Conservation (phyloP, 345 rosid genomes). For the Eucalyptus cladocalyx region DNA sequence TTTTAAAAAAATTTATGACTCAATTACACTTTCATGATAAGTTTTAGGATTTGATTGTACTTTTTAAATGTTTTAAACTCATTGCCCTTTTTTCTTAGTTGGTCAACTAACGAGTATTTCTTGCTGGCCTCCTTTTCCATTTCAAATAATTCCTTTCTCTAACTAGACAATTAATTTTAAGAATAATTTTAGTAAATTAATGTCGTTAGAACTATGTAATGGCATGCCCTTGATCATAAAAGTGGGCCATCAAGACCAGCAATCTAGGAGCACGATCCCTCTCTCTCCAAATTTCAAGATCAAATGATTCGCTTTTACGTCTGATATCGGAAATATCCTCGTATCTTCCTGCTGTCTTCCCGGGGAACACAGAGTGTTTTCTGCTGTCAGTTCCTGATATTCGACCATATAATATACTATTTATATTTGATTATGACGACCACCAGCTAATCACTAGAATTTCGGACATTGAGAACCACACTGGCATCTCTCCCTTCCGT, state of each 20-base stretch:
- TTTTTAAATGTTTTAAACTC: too few species aligned
- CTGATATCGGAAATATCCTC: background rate
- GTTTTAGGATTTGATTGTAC: too few species aligned
- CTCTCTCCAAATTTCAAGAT: background rate
- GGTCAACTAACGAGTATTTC: background rate
- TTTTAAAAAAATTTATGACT: rapidly evolving
- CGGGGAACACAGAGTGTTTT: background rate
- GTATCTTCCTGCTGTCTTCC: background rate
- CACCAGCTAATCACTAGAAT: background rate
- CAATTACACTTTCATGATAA: rapidly evolving
- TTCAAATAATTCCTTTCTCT: too few species aligned
- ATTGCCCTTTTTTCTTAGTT: background rate
- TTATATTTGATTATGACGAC: background rate
- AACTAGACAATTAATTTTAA: too few species aligned
- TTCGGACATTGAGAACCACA: background rate
- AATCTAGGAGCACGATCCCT: background rate
- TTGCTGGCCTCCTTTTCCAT: background rate
- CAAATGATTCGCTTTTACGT: background rate
- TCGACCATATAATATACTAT: background rate
- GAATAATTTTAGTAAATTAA: background rate
- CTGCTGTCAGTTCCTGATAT: background rate
- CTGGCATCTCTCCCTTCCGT: background rate
- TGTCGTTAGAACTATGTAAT: background rate
- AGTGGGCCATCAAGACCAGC: background rate
- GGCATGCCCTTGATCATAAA: background rate